Percentiles rank a stretch among this genome's conserved stretches.
These are phyloP conservation scores for Hericium alpestre DNA, from an alignment of 768 basidiomycete genomes.

Conservation along the genomic window DNA sequence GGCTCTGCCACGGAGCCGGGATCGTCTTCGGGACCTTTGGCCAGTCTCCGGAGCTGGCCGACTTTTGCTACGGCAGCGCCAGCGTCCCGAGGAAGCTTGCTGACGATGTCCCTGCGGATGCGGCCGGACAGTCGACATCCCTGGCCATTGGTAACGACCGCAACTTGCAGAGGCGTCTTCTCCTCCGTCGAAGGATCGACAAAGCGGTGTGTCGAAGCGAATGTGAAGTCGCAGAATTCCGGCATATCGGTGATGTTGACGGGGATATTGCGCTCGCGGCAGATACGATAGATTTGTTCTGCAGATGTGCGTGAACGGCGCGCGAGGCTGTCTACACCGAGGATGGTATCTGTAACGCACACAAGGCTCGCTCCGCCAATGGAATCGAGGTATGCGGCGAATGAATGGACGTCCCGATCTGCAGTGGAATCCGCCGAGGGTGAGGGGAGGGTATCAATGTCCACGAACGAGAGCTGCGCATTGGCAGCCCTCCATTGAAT, in stretches of 20 bases:
- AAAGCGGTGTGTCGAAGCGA: slow-evolving; percentile 80
- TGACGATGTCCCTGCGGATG: slow-evolving; percentile 73
- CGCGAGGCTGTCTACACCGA: slow-evolving; percentile 19
- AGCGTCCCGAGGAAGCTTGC: slow-evolving; percentile 57
- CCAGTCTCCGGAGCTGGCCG: slow-evolving; percentile 53
- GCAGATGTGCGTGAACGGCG: slow-evolving; percentile 46
- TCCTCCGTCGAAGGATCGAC: slow-evolving; percentile 33
- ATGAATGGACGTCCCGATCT: slow-evolving; percentile 29
- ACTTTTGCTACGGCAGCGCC: slow-evolving; percentile 70
- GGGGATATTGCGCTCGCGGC: slow-evolving; percentile 49
- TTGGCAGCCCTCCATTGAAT: slow-evolving; percentile 50
- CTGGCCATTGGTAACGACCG: slow-evolving; percentile 83
- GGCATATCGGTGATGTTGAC: slow-evolving; percentile 86
- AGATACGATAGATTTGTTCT: slow-evolving; percentile 42
- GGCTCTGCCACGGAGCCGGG: slow-evolving; percentile 24
- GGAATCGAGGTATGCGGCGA: slow-evolving; percentile 38
- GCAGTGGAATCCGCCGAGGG: slow-evolving; percentile 19
- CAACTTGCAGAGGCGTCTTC: slow-evolving; percentile 56
- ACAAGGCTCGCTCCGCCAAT: slow-evolving; percentile 38
- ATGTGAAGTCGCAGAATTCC: slow-evolving; percentile 80
- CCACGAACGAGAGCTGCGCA: slow-evolving; percentile 46
- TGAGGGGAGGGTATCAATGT: slow-evolving; percentile 38
- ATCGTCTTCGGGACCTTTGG: slow-evolving; percentile 22
- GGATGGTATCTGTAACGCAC: slow-evolving; percentile 73
- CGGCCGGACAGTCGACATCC: slow-evolving; percentile 80